Evolutionary conservation across 1,284 basidiomycete species (phyloP).

Genomic region (Pseudomicrostroma phylloplanum): DNA sequence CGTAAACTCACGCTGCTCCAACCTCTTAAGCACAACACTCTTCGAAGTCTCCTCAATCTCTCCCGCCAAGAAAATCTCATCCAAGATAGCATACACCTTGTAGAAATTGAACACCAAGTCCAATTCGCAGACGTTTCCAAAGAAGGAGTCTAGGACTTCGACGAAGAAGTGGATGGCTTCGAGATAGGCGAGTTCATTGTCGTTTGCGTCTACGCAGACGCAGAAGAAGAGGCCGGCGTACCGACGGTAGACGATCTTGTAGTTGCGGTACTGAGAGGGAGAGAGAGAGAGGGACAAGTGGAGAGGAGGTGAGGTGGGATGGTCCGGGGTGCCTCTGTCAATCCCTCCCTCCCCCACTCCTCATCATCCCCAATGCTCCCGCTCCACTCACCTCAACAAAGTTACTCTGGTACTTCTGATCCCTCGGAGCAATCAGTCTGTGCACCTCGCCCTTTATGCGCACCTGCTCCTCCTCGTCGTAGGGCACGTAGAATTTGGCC

Average conservation of each 20-base stretch:
- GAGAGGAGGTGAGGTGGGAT: too few species aligned
- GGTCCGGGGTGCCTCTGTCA: too few species aligned
- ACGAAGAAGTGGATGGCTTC: slow-evolving; percentile 98
- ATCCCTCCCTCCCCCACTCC: background rate
- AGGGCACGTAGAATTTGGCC: slow-evolving; percentile 91
- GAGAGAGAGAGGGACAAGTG: too few species aligned
- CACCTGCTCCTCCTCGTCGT: slow-evolving; percentile 60
- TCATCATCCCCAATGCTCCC: background rate
- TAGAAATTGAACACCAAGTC: slow-evolving; percentile 98
- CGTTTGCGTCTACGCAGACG: slow-evolving; percentile 91
- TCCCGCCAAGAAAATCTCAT: slow-evolving; percentile 97
- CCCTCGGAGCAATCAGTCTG: slow-evolving; percentile 85
- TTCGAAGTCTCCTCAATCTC: slow-evolving; percentile 98
- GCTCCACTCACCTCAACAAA: slow-evolving; percentile 80
- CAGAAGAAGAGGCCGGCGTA: slow-evolving; percentile 84
- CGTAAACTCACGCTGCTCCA: slow-evolving; percentile 59
- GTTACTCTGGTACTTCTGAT: slow-evolving; percentile 98
- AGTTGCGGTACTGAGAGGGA: slow-evolving; percentile 25
- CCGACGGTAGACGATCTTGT: slow-evolving; percentile 46
- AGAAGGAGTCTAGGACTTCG: slow-evolving; percentile 95
- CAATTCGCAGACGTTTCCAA: slow-evolving; percentile 95
- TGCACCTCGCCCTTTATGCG: slow-evolving; percentile 90
- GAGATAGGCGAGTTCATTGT: slow-evolving; percentile 93
- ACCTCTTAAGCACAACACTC: slow-evolving; percentile 78
- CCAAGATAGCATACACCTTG: slow-evolving; percentile 95